Base-by-base conservation (phyloP, 805 yeast genomes). In the Candida glaebosa region DNA sequence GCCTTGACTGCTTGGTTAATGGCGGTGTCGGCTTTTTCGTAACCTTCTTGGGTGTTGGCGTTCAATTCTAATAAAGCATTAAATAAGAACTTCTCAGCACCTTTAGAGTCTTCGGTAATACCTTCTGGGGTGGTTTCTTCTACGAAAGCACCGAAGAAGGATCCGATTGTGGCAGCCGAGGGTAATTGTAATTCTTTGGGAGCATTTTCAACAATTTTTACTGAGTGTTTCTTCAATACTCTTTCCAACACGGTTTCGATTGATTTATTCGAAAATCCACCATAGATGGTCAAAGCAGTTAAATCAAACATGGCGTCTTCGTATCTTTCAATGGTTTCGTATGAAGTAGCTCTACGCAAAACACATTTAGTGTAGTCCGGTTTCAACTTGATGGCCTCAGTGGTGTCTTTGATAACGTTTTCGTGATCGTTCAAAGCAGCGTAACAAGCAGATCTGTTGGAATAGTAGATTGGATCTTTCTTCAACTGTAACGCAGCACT, bases 371-470 rank as follows among this genome's bases (percentile, higher is more conserved):
- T 71, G 68, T 93, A 91, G 60, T 85, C 91, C 9, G 96, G 96
- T 61, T 88, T 85, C 55, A 91, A 69, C 54, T 81, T 76, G 55
- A 93, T 75, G 20, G 98, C 99, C 46, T 75, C 77, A 16, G 96
- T 79, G 43, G 96, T 85, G 62, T 89, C 96, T 52, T 81, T 86
- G 48, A 93, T 76, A 36, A 90, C 96, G 60, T 88, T 83, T 53
- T 87, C 88, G 60, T 79, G 81, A 47, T 89, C 79, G 49, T 81
- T 78, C 51, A 87, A 71, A 6, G 95, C 87, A 39, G 90, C 85
- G 67, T 86, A 86, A 67, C 96, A 91, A 14, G 99, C 99, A 20
- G 98, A 89, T 67, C 97, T 82, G 73, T 93, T 93, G 47, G 97
- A 88, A 69, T 83, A 91, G 69, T 78, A 93, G 26, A 90, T 85